These are phyloP conservation scores for Aspergillus calidoustus DNA, from an alignment of 2,329 filamentous ascomycete genomes.

Conservation along the genomic window DNA sequence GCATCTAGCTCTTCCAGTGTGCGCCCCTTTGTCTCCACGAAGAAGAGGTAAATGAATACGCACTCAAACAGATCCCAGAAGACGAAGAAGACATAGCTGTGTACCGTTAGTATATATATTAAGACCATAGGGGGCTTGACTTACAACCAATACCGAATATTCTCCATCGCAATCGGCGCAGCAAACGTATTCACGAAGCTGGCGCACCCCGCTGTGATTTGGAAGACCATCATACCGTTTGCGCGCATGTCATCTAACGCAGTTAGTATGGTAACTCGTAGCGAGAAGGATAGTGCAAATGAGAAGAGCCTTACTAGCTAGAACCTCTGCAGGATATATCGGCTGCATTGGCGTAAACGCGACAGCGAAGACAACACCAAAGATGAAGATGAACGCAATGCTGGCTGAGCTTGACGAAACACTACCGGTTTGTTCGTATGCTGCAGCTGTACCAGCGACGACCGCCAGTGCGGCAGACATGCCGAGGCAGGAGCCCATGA, in stretches of 20 bases:
- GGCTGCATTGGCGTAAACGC: constrained; percentile 12
- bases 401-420: constrained; percentile 2
- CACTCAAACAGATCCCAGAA: not conserved
- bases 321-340: not conserved
- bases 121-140: not conserved
- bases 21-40: not conserved
- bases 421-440: not conserved
- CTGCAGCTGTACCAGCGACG: constrained; percentile 1
- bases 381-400: constrained; percentile 12
- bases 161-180: constrained; percentile 8
- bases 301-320: not conserved
- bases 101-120: not conserved
- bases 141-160: constrained; percentile 10
- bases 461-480: constrained; percentile 5
- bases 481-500: constrained; percentile 6
- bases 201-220: constrained; percentile 7
- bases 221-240: constrained; percentile 11
- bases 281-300: too few species aligned
- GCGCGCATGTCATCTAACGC: constrained; percentile 7
- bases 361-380: constrained; percentile 4
- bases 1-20: not conserved
- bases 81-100: constrained; percentile 7
- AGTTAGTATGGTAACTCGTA: not conserved
- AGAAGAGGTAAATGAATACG: not conserved
- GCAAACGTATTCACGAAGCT: constrained; percentile 10